A percentile compares a stretch with the other conserved stretches of the same genome.
Conservation (phyloP, 768 basidiomycete genomes). For the Hericium alpestre region DNA sequence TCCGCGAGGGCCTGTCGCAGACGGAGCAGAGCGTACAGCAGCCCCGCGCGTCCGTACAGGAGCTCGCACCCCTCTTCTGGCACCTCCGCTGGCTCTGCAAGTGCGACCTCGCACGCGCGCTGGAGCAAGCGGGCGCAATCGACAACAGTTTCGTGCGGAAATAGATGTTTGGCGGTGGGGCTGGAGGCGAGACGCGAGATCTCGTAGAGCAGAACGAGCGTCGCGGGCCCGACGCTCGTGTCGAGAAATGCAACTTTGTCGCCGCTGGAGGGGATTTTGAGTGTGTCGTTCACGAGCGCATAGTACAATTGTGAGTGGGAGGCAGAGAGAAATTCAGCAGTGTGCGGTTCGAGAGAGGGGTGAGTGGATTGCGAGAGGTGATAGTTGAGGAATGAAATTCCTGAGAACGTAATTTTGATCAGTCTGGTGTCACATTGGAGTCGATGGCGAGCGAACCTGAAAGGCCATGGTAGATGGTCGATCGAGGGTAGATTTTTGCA, state of each 20-base stretch:
- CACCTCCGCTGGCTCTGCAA: slow-evolving; percentile 3
- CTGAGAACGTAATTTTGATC: background rate
- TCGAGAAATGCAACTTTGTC: slow-evolving; percentile 17
- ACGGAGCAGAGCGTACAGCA: slow-evolving; percentile 41
- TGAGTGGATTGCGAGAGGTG: background rate
- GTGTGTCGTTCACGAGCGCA: background rate
- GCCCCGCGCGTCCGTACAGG: slow-evolving; percentile 48
- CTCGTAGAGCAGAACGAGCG: slow-evolving; percentile 16
- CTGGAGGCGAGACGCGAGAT: slow-evolving; percentile 6
- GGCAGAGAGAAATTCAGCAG: too few species aligned
- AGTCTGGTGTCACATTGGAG: too few species aligned
- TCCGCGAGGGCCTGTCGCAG: slow-evolving; percentile 22
- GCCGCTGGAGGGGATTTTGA: background rate
- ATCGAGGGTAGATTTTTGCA: background rate
- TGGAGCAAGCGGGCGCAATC: slow-evolving; percentile 8
- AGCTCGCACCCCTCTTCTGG: slow-evolving; percentile 45
- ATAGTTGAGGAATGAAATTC: slow-evolving; percentile 1
- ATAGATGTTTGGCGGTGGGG: background rate
- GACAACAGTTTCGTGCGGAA: slow-evolving; percentile 3
- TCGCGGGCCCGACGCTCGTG: slow-evolving; percentile 20
- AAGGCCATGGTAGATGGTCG: background rate
- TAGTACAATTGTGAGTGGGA: background rate
- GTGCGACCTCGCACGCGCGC: slow-evolving; percentile 9
- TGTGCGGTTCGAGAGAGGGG: background rate
- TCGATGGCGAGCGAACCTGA: background rate